Conservation (phyloP, 192 early-diverging fungal genomes). For the Mycoemilia scoparia region DNA sequence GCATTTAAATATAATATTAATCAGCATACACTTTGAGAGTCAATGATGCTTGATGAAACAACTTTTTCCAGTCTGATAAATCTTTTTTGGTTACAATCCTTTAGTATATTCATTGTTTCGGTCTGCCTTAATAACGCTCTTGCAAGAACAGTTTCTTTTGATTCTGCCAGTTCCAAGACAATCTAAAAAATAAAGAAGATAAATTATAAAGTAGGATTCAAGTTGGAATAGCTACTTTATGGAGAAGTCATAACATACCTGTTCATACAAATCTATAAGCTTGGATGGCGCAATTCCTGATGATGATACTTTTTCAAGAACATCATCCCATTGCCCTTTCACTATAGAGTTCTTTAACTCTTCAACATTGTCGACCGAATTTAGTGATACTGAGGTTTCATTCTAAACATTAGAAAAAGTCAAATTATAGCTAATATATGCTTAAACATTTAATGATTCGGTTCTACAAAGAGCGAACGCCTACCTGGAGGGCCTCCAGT, state of each 20-base stretch:
- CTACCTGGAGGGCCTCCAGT: conserved; percentile 53
- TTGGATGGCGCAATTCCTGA: conserved; percentile 48
- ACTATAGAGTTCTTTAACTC: conserved; percentile 53
- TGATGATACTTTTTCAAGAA: conserved; percentile 50
- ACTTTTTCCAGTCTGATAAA: conserved; percentile 69
- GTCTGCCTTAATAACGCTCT: conserved; percentile 72
- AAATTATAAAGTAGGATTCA: not conserved
- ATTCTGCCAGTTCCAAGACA: conserved; percentile 70
- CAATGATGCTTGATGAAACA: conserved; percentile 47
- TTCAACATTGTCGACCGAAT: conserved; percentile 70
- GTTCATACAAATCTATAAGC: conserved; percentile 77
- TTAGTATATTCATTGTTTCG: conserved; percentile 73
- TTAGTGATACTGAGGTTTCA: conserved; percentile 59
- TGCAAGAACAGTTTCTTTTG: conserved; percentile 63
- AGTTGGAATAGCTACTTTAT: too few species aligned
- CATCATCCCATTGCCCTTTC: conserved; percentile 72
- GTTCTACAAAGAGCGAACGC: not conserved
- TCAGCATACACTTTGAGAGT: conserved; percentile 39
- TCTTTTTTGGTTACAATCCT: conserved; percentile 53
- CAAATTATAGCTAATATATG: not conserved
- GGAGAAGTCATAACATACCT: too few species aligned
- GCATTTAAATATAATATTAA: not conserved
- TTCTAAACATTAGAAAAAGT: too few species aligned
- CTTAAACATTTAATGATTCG: not conserved
- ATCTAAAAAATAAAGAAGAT: too few species aligned